Evolutionary conservation across 805 yeast species (phyloP), one percentile per base, ranked within the genome.

Genomic region (Candida xyloterini): DNA sequence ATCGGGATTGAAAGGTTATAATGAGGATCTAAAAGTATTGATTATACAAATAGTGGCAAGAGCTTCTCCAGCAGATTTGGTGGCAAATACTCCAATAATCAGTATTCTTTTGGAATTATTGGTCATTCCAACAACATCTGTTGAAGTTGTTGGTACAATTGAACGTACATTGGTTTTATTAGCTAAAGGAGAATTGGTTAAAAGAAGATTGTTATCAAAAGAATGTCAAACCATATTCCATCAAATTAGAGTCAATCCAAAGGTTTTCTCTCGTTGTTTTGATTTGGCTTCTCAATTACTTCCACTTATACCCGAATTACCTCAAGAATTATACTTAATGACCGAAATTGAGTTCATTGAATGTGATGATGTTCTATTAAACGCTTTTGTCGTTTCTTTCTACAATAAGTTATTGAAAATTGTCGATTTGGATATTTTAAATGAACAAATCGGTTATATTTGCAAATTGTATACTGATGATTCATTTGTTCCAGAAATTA

Each of bases 51-150:
- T 62, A 10, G 40, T 66, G 5, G 21, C 42, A 4, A 50, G 47
- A 24, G 58, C 64, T 4, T 44, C 51, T 7, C 65, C 67, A 2
- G 46, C 62, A 3, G 69, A 63, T 40, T 26, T 61, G n/a, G 40
- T 64, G 11, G 64, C 66, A 8, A 61, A 58, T 33, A 56, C 67
- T 0, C 52, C 58, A 4, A 38, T 65, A 4, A 33, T 60, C 11
- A 38, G 46, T 10, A 46, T 46, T 14, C 18, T 67, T 24, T 46
- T 65, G 20, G 30, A 41, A 3, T 32, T 57, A 11, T 33, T 62
- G 31, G 44, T 39, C 6, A 51, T 52, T 24, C 43, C 48, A 3
- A 44, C 43, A 2, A 47, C 55, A 2, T 39, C 53, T 3, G 44
- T 52, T 16, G 47, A 42, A 9, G 49, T 62, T 1, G 57, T 53